These are phyloP conservation scores for Cladosporium sp. DNA, from an alignment of 2,329 filamentous ascomycete species.

Conservation along the genomic window DNA sequence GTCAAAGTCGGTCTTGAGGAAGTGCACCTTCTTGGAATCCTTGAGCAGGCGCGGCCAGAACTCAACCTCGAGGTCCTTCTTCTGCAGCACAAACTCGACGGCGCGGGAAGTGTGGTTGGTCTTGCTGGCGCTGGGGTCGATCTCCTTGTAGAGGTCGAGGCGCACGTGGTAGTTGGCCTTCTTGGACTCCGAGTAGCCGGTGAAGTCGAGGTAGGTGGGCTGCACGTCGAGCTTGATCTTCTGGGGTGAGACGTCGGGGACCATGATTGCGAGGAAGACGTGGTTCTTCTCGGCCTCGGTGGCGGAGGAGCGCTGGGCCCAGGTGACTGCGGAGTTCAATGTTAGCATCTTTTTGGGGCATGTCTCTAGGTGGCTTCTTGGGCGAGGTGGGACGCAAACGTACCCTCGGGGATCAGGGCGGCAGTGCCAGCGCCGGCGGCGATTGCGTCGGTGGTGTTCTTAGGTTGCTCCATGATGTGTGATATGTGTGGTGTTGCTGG, in stretches of 20 bases:
- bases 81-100: constrained; percentile 86
- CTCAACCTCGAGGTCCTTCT: constrained; percentile 93
- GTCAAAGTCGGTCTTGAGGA: constrained; percentile 98
- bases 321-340: constrained; percentile 69
- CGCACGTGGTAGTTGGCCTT: constrained; percentile 85
- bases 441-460: constrained; percentile 39
- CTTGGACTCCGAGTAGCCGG: constrained; percentile 77
- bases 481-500: constrained; percentile 22
- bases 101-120: constrained; percentile 86
- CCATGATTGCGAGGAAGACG: constrained; percentile 88
- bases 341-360: constrained; percentile 26
- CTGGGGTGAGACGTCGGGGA: constrained; percentile 76
- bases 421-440: constrained; percentile 33
- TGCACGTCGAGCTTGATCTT: constrained; percentile 83
- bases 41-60: constrained; percentile 97
- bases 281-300: constrained; percentile 85
- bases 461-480: constrained; percentile 36
- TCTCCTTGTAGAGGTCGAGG: constrained; percentile 86
- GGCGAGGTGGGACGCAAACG: constrained; percentile 13
- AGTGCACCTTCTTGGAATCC: constrained; percentile 86
- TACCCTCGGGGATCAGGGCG: constrained; percentile 42
- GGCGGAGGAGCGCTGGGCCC: constrained; percentile 92
- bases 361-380: constrained; percentile 6
- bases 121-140: constrained; percentile 82
- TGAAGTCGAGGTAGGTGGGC: constrained; percentile 75